Base-by-base conservation (phyloP, 768 basidiomycete species). In the Suillus subalutaceus region DNA sequence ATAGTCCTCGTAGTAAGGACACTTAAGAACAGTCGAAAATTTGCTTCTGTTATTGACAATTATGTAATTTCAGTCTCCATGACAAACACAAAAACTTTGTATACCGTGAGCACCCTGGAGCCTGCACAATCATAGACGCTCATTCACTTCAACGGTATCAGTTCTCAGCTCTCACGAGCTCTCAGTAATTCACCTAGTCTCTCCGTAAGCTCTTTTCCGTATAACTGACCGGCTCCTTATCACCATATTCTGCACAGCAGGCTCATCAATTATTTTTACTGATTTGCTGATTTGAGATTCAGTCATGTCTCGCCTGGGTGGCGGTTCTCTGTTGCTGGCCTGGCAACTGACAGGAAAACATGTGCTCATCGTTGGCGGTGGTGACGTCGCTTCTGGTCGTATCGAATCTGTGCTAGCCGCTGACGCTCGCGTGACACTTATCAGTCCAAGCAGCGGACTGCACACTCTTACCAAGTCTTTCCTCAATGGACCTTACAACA, bases 351-450 rank as follows among this genome's bases (percentile, higher is more conserved):
- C 86, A 65, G 80, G 84, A 70, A 94, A 92, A 71, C 84, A 81
- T 23, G 94, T 97, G 56, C 90, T 99, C 73, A 86, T 99, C 71
- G 87, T 99, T 70, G 97, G 97, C 52, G 97, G 97, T 10, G 97
- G 97, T 58, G 88, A 91, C 66, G 92, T 99, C 61, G 97, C 96
- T 3, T 89, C 94, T 3, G 88, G 92, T 62, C 89, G 97, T 63
- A 85, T 99, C 63, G 90, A 92, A 72, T 92, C 93, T 69, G 85
- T 96, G 70, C 90, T 99, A 69, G 82, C 82, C 63, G 88, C 95
- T 10, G 92, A 92, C 68, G 94, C 94, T 1, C 80, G 80, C 46
- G 86, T 98, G 72, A 89, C 89, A 9, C 79, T 99, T 75, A 80
- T 99, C 65, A 84, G 89, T 7, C 97, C 97, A 4, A 74, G 75